Evolutionary conservation across 495 filamentous ascomycete genomes (phyloP), one percentile per base, ranked within the genome.

Genomic region (Terfezia claveryi): DNA sequence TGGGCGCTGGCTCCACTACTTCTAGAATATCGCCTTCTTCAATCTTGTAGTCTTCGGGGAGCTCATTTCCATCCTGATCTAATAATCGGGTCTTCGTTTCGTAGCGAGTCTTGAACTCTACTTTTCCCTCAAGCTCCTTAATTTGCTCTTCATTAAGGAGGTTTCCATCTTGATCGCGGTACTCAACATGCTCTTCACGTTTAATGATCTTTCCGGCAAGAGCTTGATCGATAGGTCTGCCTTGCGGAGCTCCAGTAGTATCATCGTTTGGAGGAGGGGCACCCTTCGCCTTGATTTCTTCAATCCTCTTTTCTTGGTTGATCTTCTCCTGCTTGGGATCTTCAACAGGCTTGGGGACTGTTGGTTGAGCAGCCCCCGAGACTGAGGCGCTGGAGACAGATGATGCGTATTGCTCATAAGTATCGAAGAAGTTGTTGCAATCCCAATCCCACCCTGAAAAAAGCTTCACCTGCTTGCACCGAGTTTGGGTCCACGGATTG

Each of bases 401-500:
- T n/a, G 14, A 49, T n/a, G 23, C 50, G 46, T 66, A 66, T 46
- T 59, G 63, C 58, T 62, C 54, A 57, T 64, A 59, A 52, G 80
- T 80, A 61, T 79, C 80, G 62, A 83, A 72, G 73, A 98, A 98
- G 57, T 74, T 86, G 64, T 88, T 89, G 74, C 91, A 98, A 68
- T 96, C 91, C 73, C 86, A 96, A 65, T 98, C 91, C 91, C 91
- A 98, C 11, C 78, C 78, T 54, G 75, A 72, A 63, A 96, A 80
- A 10, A 98, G 73, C 72, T 95, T 95, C 55, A 93, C 82, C 54
- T 76, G 76, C 41, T 78, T 79, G 74, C 91, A 98, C 61, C 86
- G 79, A 54, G 75, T 69, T 70, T 82, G 81, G 4, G 91, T 98
- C 91, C 91, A 98, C 49, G 81, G 71, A 63, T 93, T 94, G 55